Evolutionary conservation across 116 monocot genomes (phyloP), one percentile per base, ranked within the genome.

Genomic region (Cymodocea nodosa): DNA sequence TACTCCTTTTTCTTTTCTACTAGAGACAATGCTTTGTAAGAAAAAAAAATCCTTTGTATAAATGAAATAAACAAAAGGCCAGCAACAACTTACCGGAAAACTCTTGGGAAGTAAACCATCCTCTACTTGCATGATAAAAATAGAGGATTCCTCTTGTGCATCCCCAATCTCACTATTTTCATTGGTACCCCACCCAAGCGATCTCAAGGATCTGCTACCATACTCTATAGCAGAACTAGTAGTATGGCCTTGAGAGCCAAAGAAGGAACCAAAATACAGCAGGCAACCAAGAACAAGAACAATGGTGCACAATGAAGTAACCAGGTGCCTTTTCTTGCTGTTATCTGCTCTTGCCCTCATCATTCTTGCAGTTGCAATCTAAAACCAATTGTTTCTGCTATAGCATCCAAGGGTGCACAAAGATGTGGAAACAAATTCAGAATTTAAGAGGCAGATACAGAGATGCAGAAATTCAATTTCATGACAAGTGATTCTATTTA

Each of bases 321-420:
- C 68, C 63, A 84, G 63, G 54, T 75, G 78, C 57, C 81, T 90
- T 62, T 70, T 92, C 51, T 99, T 92, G 39, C 59, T 65, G 48
- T 78, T 85, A 79, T 99, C 99, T 35, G 63, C 71, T 81, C 89
- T 84, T 37, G 84, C 89, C 70, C 87, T 84, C 63, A 64, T 63
- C 49, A 71, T 71, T 51, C 54, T 67, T 34, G 6, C 8, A 44
- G 44, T 44, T 8, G 11, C 35, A 9, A n/a, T 39, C 37, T 35
- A 37, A 35, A n/a, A 22, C 24, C 23, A 14, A 36, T 35, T 62
- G 36, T 14, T 62, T 37, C 25, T 15, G 40, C 17, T 62, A 19
- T 62, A 39, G 62, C 15, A 62, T 62, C 10, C 5, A 4, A 15
- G 16, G 34, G 35, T 36, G 16, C 17, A 35, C n/a, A 62, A 37